Percentiles rank a stretch among this genome's conserved stretches.
phyloP scores from a whole-genome alignment of 805 yeast genomes.

The Candida maesae region DNA sequence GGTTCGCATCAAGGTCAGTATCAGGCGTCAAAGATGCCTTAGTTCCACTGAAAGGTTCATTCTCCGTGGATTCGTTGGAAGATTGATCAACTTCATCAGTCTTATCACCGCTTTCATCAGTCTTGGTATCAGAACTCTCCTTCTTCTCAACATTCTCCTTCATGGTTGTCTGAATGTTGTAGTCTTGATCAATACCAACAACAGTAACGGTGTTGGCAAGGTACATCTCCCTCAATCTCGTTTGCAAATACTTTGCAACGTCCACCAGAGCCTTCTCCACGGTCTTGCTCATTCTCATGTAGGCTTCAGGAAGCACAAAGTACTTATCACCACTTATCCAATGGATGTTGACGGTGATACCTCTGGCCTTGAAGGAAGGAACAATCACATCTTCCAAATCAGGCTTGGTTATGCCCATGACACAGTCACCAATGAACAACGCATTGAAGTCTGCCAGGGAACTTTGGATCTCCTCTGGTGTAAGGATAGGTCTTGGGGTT shows the following conservation, averaged over 20 bases:
- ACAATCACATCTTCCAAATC: slow-evolving; percentile 28
- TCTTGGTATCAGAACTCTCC: not conserved
- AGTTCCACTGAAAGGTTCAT: no score
- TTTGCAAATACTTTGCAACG: slow-evolving; percentile 35
- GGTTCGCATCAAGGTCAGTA: no score
- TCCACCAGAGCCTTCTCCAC: slow-evolving; percentile 41
- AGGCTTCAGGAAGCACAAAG: slow-evolving; percentile 38
- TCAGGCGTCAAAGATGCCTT: no score
- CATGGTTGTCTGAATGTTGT: slow-evolving; percentile 2
- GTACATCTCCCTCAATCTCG: slow-evolving; percentile 34
- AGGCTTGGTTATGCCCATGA: slow-evolving; percentile 45
- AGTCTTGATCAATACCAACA: slow-evolving; percentile 37
- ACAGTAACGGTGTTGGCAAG: slow-evolving; percentile 48
- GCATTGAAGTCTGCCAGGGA: slow-evolving; percentile 42
- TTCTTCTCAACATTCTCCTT: not conserved
- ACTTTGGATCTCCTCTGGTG: not conserved
- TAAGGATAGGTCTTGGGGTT: not conserved
- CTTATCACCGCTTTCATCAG: not conserved
- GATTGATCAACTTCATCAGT: not conserved
- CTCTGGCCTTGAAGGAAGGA: slow-evolving; percentile 19
- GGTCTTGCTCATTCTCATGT: slow-evolving; percentile 32
- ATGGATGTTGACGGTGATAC: slow-evolving; percentile 30
- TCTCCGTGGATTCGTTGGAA: no score
- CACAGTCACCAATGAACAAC: slow-evolving; percentile 47
- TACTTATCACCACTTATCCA: slow-evolving; percentile 41